A percentile compares a stretch with the other conserved stretches of the same genome.
Conservation (phyloP, 208 protist species). For the Leishmania braziliensis region DNA sequence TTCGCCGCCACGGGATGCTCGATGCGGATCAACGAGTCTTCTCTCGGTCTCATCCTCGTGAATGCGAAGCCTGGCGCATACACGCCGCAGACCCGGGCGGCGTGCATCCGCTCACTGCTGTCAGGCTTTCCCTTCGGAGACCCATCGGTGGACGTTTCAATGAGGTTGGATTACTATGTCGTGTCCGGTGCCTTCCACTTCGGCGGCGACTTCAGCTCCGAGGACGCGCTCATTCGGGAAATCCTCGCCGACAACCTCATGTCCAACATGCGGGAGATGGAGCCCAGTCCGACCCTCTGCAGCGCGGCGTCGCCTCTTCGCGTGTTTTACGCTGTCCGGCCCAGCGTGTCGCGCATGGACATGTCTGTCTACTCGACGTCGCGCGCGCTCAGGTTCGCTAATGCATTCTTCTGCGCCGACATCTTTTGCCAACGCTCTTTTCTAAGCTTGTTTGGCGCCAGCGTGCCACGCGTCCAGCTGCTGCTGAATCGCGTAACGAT, state of each 20-base stretch:
- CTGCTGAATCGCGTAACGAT: conserved; percentile 48
- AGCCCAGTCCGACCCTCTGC: conserved; percentile 44
- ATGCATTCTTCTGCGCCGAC: conserved; percentile 61
- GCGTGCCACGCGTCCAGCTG: conserved; percentile 52
- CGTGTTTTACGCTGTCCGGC: conserved; percentile 53
- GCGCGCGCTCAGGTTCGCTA: conserved; percentile 46
- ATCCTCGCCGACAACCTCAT: conserved; percentile 64
- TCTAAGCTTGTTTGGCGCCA: conserved; percentile 65
- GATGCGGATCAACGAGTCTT: conserved; percentile 65
- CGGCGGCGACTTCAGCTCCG: conserved; percentile 43
- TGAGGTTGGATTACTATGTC: conserved; percentile 81
- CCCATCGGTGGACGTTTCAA: conserved; percentile 47
- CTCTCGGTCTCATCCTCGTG: conserved; percentile 52
- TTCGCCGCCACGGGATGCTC: conserved; percentile 60
- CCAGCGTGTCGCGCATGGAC: conserved; percentile 57
- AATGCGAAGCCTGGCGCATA: conserved; percentile 42
- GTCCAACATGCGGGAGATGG: conserved; percentile 64
- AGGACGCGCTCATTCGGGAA: conserved; percentile 59
- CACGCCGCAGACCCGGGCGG: conserved; percentile 30
- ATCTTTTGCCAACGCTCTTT: conserved; percentile 68
- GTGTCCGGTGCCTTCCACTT: conserved; percentile 70
- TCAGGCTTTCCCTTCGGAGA: conserved; percentile 61
- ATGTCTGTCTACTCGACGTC: conserved; percentile 68
- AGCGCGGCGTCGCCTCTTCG: conserved; percentile 44
- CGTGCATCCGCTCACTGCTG: conserved; percentile 54